Evolutionary conservation across 768 basidiomycete species (phyloP).

Genomic region (Punctularia strigosozonata): DNA sequence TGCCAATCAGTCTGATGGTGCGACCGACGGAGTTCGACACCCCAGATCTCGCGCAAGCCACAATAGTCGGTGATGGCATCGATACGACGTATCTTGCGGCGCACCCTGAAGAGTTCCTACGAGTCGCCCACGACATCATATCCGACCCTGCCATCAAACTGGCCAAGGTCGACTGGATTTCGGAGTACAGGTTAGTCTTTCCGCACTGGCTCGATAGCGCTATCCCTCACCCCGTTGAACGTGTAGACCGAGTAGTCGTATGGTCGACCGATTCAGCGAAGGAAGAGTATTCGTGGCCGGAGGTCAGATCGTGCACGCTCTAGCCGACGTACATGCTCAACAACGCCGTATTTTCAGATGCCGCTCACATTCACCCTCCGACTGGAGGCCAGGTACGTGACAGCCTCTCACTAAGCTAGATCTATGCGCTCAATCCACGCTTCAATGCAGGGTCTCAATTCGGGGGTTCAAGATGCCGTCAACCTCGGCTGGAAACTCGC

Average conservation of each 20-base stretch:
- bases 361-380: slow-evolving; percentile 2
- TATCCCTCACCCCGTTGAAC: neutral
- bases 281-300: slow-evolving; percentile 2
- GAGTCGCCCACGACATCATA: neutral
- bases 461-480: slow-evolving; percentile 9
- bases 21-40: too few species aligned
- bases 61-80: neutral
- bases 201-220: neutral
- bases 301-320: slow-evolving; percentile 1
- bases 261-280: neutral
- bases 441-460: too few species aligned
- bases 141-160: neutral
- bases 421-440: too few species aligned
- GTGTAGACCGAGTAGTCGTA: slow-evolving; percentile 3
- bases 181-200: neutral
- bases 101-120: neutral
- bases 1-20: too few species aligned
- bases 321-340: neutral
- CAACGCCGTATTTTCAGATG: neutral
- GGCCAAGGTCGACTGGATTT: neutral
- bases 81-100: neutral
- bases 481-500: slow-evolving; percentile 26
- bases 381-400: slow-evolving; percentile 10
- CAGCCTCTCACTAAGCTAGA: too few species aligned
- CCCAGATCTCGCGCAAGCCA: too few species aligned